Base-by-base conservation (phyloP, 495 filamentous ascomycete genomes). In the Aspergillus cavernicola region DNA sequence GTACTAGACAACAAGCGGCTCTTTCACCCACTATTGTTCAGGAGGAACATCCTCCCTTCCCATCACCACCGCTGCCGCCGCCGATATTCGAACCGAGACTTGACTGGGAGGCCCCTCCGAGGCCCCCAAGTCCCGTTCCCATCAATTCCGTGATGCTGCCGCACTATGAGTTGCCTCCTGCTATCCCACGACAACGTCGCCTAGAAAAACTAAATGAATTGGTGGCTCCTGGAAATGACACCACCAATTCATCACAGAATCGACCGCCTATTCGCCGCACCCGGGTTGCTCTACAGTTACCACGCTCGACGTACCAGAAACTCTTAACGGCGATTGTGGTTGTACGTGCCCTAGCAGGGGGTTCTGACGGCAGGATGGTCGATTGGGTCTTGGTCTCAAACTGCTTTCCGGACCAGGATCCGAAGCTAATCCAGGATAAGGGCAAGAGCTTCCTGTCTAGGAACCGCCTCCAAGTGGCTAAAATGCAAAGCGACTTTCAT, bases 401-500 rank as follows among this genome's bases (percentile, higher is more conserved):
- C 39, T 72, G 84, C 24, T 89, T 92, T 58, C 83, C 84, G 11
- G 71, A 79, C n/a, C 78, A 77, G 48, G 78, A 79, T 56, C 67
- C 75, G 16, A 73, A 68, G 35, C 75, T 74, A 33, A 68, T 95
- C 8, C 73, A 79, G 42, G 80, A 81, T 16, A 75, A 78, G 33
- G 93, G 86, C 79, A 73, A 70, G 24, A 69, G 57, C 6, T 66
- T 87, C 10, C 75, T 80, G 11, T 79, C 72, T 40, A 83, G 80
- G 50, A 79, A 84, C 40, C 77, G 78, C 41, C 70, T 78, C 9
- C 78, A 82, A 22, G 78, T 95, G 36, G 74, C 85, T 6, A 81
- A 83, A 48, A 70, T 97, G 61, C 84, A 86, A 23, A 69, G 70
- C n/a, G 83, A 88, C 55, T 95, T 97, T 63, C 87, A 90, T 55